These are phyloP conservation scores for Ceratocystis huliohia DNA, from an alignment of 2,329 filamentous ascomycete species.

Conservation along the genomic window DNA sequence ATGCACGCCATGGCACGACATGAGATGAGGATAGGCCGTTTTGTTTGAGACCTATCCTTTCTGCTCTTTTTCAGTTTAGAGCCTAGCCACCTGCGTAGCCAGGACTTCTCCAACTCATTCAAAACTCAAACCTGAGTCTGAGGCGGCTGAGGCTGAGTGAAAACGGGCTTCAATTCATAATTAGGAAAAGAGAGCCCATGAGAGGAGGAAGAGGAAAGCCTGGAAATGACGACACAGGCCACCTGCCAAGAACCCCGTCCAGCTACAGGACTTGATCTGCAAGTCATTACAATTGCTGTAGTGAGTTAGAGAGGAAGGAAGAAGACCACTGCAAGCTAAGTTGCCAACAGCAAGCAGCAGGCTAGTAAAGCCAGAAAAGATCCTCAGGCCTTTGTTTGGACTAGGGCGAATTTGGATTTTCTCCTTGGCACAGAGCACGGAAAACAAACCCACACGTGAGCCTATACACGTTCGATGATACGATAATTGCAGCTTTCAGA, in stretches of 20 bases:
- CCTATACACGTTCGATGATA: too few species aligned
- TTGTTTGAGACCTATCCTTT: too few species aligned
- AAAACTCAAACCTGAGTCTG: background rate
- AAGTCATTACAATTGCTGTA: background rate
- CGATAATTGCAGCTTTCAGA: too few species aligned
- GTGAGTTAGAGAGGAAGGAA: background rate
- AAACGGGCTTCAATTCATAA: background rate
- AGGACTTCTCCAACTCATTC: too few species aligned
- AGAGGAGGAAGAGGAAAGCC: background rate
- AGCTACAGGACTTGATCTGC: background rate
- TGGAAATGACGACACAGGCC: background rate
- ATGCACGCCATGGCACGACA: too few species aligned
- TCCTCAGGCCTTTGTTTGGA: background rate
- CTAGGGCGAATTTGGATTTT: background rate
- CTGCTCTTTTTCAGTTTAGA: too few species aligned
- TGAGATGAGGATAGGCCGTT: too few species aligned
- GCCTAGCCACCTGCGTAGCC: too few species aligned
- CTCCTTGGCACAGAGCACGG: background rate
- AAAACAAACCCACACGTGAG: too few species aligned
- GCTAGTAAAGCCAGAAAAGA: background rate
- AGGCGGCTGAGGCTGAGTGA: background rate
- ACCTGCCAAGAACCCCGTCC: background rate
- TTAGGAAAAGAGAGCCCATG: background rate
- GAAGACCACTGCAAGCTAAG: background rate
- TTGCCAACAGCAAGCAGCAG: background rate